Evolutionary conservation across 768 basidiomycete genomes (phyloP).

Genomic region (Glaciozyma martinii): DNA sequence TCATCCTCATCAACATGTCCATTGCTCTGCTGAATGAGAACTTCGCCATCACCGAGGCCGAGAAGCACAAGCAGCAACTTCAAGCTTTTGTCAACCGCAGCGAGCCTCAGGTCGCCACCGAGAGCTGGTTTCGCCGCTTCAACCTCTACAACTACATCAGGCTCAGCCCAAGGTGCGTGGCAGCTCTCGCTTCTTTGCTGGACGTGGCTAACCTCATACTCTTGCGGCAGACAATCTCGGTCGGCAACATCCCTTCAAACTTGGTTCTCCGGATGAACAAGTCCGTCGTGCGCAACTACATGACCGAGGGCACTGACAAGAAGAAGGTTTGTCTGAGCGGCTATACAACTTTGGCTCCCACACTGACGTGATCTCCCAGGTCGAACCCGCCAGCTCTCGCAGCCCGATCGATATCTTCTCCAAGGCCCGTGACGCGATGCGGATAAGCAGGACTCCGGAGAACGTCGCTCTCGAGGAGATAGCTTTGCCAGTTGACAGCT

Average conservation of each 20-base stretch:
- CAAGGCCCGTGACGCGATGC: not conserved
- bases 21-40: slow-evolving; percentile 64
- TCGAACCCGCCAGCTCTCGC: not conserved
- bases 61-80: slow-evolving; percentile 72
- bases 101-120: slow-evolving; percentile 40
- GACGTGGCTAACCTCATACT: slow-evolving; percentile 42
- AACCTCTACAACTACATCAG: slow-evolving; percentile 80
- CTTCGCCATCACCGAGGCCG: slow-evolving; percentile 83
- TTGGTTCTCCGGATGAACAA: slow-evolving; percentile 66
- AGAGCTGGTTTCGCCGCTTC: slow-evolving; percentile 61
- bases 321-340: not conserved
- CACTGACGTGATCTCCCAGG: not conserved
- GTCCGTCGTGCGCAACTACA: slow-evolving; percentile 50
- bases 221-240: slow-evolving; percentile 57
- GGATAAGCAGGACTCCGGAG: not conserved
- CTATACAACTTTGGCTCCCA: not conserved
- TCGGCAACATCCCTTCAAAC: slow-evolving; percentile 61
- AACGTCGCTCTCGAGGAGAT: not conserved
- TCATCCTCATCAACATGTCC: slow-evolving; percentile 89
- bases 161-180: slow-evolving; percentile 45
- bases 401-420: not conserved
- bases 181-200: slow-evolving; percentile 37
- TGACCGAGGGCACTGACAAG: not conserved
- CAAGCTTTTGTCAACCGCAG: slow-evolving; percentile 49
- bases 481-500: not conserved